These are phyloP conservation scores for Globisporangium okanoganense DNA, from an alignment of 352 stramenopile species.

Conservation along the genomic window DNA sequence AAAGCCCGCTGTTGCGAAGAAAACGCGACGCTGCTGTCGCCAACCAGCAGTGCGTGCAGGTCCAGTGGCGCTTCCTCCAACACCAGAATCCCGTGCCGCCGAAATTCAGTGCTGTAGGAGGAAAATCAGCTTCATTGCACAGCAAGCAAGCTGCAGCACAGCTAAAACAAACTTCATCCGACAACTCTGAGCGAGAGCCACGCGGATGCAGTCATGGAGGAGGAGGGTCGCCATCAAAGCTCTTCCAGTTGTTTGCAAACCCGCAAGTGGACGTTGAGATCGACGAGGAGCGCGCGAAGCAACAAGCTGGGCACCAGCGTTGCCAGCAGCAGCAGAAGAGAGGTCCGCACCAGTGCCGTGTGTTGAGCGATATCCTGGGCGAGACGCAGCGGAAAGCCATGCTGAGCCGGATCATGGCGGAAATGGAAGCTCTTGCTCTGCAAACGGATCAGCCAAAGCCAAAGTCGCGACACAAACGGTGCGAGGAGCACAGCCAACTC, in stretches of 20 bases:
- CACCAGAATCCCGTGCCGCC: conserved; percentile 28
- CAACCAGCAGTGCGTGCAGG: conserved; percentile 32
- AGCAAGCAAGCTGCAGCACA: background rate
- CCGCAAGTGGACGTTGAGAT: conserved; percentile 17
- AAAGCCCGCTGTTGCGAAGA: conserved; percentile 26
- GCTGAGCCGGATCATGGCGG: conserved; percentile 56
- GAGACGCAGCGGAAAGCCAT: conserved; percentile 61
- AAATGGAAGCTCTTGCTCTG: conserved; percentile 53
- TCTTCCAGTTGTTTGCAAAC: conserved; percentile 13
- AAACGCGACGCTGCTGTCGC: conserved; percentile 23
- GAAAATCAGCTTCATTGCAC: background rate
- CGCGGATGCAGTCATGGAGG: background rate
- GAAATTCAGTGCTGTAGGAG: conserved; percentile 2
- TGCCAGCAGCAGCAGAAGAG: conserved; percentile 14
- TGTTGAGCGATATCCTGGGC: conserved; percentile 49
- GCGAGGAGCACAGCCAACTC: background rate
- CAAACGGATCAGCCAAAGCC: background rate
- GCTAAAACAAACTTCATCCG: background rate
- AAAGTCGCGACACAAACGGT: background rate
- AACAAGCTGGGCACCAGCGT: background rate
- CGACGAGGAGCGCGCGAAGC: conserved; percentile 2
- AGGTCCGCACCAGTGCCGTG: conserved; percentile 16
- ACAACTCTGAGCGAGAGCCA: background rate
- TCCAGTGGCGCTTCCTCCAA: conserved; percentile 57
- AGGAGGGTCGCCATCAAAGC: background rate